Base-by-base conservation (phyloP, 2,329 filamentous ascomycete genomes). In the Colletotrichum sp. region DNA sequence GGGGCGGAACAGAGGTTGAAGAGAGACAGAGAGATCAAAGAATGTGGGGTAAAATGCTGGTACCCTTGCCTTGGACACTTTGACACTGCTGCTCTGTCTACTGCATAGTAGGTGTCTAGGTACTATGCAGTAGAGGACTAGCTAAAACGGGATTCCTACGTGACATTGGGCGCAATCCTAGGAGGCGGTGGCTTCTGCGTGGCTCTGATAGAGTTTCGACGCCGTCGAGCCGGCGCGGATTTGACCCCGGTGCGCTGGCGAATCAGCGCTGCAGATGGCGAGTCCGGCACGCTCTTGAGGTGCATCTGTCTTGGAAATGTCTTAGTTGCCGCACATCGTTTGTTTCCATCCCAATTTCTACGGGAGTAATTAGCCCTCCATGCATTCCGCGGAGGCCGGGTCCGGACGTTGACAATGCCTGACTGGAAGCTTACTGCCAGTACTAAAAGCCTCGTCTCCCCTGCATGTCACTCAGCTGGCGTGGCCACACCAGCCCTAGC, bases 151-250 rank as follows among this genome's bases (percentile, higher is more conserved):
- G 66, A 62, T 12, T 62, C 56, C 28, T 25, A 39, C 30, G 55
- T 62, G 65, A 22, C 70, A 69, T 56, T 62, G 28, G 55, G 10
- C 39, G 22, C 12, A 70, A 64, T 28, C 56, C 56, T 73, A 4
- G 39, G 43, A 25, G 9, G 27, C 32, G 39, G 52, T 52, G 64
- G 56, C n/a, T 68, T 61, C 34, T 30, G 32, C 16, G 28, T 65
- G 36, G 58, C 65, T 69, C 27, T 70, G 66, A 58, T 74, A 70
- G 55, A 64, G 58, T 70, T 65, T 56, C 62, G 65, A 55, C 65
- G 55, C 13, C 64, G 39, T 30, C 34, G 39, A 22, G 30, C 30
- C 39, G 66, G 43, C 56, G 48, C 32, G 34, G 27, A 25, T 34
- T 34, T 65, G 27, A 7, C 27, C 58, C 58, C 12, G 16, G 16